Evolutionary conservation across 495 filamentous ascomycete species (phyloP), one percentile per base, ranked within the genome.

Genomic region (Friedmanniomyces simplex): DNA sequence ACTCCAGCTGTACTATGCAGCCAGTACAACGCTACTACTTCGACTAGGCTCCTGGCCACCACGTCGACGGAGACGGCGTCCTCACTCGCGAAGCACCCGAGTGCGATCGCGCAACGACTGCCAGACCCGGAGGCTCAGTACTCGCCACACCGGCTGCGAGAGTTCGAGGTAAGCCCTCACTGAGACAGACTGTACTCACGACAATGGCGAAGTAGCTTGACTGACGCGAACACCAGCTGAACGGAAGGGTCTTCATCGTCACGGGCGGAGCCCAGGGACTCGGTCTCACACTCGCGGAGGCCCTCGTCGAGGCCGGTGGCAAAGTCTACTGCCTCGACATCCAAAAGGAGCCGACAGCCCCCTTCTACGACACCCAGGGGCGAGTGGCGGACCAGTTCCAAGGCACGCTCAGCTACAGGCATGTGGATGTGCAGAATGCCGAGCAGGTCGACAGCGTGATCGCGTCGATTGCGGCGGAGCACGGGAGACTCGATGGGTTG

Each of bases 301-400:
- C 82, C 10, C 70, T 87, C n/a, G 76, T 82, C 46, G 83, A 87
- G 63, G 82, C 85, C 14, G 84, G 84, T 11, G 84, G 79, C 1
- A 79, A 78, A 64, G 84, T 87, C 13, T 79, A 85, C 67, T 81
- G 77, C 55, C 72, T 88, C 13, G 84, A 88, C 69, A 76, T 78
- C 4, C 73, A 77, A 34, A 63, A 72, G 8, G 65, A 66, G 13
- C 77, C 83, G 0, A 73, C 78, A 30, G 63, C 73, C 10, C 73
- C 79, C 50, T 63, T 59, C 34, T 85, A 79, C 72, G 32, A 63
- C 0, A 68, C 72, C 16, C 78, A 79, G 12, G 69, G 78, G 53
- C 60, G 79, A 52, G 73, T 78, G 22, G 59, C 68, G 20, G 58
- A 60, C 1, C 66, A 77, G 24, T 79, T 74, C 60, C 80, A 78